Evolutionary conservation across 768 basidiomycete genomes (phyloP), one percentile per base, ranked within the genome.

Genomic region (Serendipita sp.): DNA sequence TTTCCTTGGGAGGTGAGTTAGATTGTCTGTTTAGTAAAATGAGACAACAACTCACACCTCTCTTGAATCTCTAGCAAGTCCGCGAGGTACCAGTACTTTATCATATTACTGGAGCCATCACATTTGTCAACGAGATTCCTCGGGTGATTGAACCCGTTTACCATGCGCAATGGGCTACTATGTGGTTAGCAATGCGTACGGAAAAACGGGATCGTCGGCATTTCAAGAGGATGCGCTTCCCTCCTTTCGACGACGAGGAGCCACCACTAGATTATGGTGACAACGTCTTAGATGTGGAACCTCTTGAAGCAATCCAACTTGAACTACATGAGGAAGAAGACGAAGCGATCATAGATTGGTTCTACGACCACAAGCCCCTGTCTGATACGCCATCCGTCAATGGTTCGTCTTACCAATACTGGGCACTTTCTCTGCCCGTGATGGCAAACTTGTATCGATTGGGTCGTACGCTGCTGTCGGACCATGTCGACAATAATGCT

Each of bases 161-260:
- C 75, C 96, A 99, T 74, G 92, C 96, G 0, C 96, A 98, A 71
- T 99, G 96, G 96, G 94, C 92, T 72, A 89, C 91, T 3, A 99
- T 99, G 96, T 99, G 96, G 96, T 79, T 99, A 53, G 95, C 96
- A 10, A 99, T 99, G 96, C 82, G 96, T 66, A 79, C 96, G 67
- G 96, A 99, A 77, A 99, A 99, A 79, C 84, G 96, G 65, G 96
- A 99, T 74, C 89, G 96, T 73, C 79, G 95, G 66, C 96, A 99
- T 75, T 99, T 99, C 80, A 99, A 99, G 79, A 91, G 96, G 53
- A 97, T 99, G 93, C 86, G 95, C 28, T 99, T 98, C 77, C 96
- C 96, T 28, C 96, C 95, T 0, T 99, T 98, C 72, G 96, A 99
- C 72, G 96, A 98, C 72, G 95, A 99, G 76, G 96, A 99, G 71